phyloP scores from a whole-genome alignment of 139 green algal genomes.

The Spirogloea muscicola region DNA sequence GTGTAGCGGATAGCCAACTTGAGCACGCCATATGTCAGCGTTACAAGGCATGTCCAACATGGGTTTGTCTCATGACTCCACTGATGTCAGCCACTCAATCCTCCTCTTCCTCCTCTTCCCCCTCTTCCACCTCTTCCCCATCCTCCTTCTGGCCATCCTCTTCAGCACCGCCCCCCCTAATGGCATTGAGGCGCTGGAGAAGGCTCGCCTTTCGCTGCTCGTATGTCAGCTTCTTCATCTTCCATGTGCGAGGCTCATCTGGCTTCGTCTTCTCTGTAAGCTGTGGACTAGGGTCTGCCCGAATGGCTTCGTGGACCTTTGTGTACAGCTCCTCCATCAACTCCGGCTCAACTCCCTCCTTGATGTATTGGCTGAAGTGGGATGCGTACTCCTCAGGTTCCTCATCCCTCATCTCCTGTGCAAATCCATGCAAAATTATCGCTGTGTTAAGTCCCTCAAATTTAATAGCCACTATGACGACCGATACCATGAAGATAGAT shows the following conservation, averaged over 20 bases:
- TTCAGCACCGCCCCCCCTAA: conserved; percentile 57
- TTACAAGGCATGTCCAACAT: too few relatives aligned
- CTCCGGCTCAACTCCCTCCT: conserved; percentile 76
- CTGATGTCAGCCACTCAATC: neutral
- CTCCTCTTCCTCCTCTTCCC: conserved; percentile 28
- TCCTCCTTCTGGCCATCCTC: conserved; percentile 36
- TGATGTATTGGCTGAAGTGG: conserved; percentile 83
- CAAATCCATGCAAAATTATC: conserved; percentile 54
- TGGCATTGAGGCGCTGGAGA: conserved; percentile 75
- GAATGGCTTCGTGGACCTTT: conserved; percentile 83
- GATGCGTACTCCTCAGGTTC: conserved; percentile 91
- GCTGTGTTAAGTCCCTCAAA: neutral
- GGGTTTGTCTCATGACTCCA: too few relatives aligned
- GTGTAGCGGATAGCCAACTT: too few relatives aligned
- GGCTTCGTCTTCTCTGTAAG: conserved; percentile 75
- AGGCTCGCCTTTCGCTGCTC: conserved; percentile 91
- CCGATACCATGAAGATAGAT: neutral
- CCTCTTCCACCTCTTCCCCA: neutral
- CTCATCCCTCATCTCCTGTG: conserved; percentile 70
- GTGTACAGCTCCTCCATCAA: conserved; percentile 88
- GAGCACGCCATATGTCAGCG: too few relatives aligned
- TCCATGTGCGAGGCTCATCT: conserved; percentile 58
- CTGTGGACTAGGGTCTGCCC: conserved; percentile 68
- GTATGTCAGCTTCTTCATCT: conserved; percentile 84
- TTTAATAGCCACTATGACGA: neutral